These are phyloP conservation scores for Paecilomyces fulvus DNA, from an alignment of 2,329 filamentous ascomycete species.

Conservation along the genomic window DNA sequence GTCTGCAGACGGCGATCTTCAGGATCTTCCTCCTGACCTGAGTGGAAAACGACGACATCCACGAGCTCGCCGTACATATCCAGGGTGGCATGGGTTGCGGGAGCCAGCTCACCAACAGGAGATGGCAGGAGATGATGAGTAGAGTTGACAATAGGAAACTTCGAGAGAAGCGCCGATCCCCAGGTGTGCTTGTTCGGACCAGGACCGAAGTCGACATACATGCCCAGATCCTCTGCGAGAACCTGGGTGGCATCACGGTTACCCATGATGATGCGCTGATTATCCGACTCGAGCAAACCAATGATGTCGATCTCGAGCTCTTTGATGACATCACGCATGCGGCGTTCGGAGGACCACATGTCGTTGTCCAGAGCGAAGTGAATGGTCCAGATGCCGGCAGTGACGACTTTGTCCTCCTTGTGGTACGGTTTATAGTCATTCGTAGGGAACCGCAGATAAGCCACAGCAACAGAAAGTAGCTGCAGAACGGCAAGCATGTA, in stretches of 20 bases:
- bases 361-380: conserved; percentile 97
- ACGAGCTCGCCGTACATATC: conserved; percentile 84
- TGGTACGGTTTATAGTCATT: conserved; percentile 92
- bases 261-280: conserved; percentile 98
- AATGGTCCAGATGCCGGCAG: conserved; percentile 96
- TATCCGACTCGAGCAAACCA: conserved; percentile 85
- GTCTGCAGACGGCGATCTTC: conserved; percentile 52
- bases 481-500: conserved; percentile 70
- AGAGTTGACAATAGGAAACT: conserved; percentile 95
- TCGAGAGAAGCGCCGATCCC: conserved; percentile 86
- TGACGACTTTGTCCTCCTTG: conserved; percentile 74
- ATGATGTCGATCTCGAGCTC: conserved; percentile 97
- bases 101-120: conserved; percentile 88
- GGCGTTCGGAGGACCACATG: conserved; percentile 95
- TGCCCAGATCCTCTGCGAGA: conserved; percentile 89
- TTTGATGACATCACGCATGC: conserved; percentile 82
- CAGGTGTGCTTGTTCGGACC: conserved; percentile 99
- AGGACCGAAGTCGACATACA: conserved; percentile 97
- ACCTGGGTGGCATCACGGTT: conserved; percentile 95
- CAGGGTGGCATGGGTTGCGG: conserved; percentile 92
- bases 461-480: conserved; percentile 67
- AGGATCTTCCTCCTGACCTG: conserved; percentile 2
- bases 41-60: conserved; percentile 97
- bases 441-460: conserved; percentile 83
- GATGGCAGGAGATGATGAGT: conserved; percentile 92